A percentile compares a stretch with the other conserved stretches of the same genome.
Conservation (phyloP, 2,329 filamentous ascomycete genomes). For the Colletotrichum siamense region DNA sequence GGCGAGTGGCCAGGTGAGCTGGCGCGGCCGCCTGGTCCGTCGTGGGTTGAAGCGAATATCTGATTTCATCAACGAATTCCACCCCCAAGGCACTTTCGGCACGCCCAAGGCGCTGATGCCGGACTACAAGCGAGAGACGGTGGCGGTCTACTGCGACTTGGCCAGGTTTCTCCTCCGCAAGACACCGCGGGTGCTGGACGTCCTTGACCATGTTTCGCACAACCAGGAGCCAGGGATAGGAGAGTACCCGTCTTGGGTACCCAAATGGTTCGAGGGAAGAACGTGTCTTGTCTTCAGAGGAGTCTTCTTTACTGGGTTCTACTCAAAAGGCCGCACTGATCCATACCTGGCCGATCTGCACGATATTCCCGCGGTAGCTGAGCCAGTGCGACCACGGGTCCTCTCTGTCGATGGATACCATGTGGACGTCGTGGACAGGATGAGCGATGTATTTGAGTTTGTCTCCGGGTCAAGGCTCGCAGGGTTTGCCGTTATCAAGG, state of each 20-base stretch:
- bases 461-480: not conserved
- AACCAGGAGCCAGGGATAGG: conserved; percentile 4
- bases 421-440: conserved; percentile 5
- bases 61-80: conserved; percentile 6
- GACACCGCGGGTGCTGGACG: conserved; percentile 13
- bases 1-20: not conserved
- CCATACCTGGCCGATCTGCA: conserved; percentile 9
- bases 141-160: conserved; percentile 19
- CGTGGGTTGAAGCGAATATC: conserved; percentile 12
- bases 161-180: conserved; percentile 20
- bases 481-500: not conserved
- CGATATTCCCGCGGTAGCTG: not conserved
- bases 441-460: not conserved
- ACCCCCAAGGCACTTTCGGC: conserved; percentile 5
- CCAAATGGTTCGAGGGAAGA: conserved; percentile 21
- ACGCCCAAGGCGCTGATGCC: conserved; percentile 10
- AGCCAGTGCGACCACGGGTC: not conserved
- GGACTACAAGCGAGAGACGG: conserved; percentile 16
- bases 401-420: conserved; percentile 17
- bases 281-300: conserved; percentile 4
- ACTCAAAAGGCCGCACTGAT: not conserved
- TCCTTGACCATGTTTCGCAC: conserved; percentile 20
- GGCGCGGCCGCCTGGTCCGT: conserved; percentile 1
- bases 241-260: conserved; percentile 22
- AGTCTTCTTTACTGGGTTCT: conserved; percentile 17